Conservation (phyloP, 176 grass and related monocot species). For the Lolium rigidum region DNA sequence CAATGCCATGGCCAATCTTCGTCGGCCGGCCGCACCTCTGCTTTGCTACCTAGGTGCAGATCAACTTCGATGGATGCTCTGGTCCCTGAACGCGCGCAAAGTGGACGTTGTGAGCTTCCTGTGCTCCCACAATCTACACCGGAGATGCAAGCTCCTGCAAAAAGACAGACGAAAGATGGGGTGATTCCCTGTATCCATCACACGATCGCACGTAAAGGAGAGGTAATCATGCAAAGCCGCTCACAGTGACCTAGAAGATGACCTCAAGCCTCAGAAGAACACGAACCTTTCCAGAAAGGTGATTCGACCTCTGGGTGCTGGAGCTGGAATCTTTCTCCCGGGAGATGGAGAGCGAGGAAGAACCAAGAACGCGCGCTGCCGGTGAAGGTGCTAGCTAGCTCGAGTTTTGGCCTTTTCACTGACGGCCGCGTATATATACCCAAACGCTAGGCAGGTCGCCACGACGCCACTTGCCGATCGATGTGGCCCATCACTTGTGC, state of each 20-base stretch:
- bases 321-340: constrained; percentile 13
- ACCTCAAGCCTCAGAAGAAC: neutral
- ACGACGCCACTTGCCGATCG: constrained; percentile 15
- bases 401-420: neutral
- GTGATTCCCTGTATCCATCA: constrained; percentile 31
- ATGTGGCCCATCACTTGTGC: constrained; percentile 1
- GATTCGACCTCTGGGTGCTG: neutral
- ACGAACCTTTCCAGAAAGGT: constrained; percentile 2
- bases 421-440: constrained; percentile 24
- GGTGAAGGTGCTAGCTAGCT: constrained; percentile 36
- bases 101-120: neutral
- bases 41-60: neutral
- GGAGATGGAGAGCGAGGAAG: neutral
- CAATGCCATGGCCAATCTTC: constrained; percentile 21
- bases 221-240: constrained; percentile 26
- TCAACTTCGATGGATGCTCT: constrained; percentile 6
- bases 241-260: neutral
- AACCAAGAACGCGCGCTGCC: constrained; percentile 3
- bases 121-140: too few species aligned
- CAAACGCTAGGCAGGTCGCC: neutral
- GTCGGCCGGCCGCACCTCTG: constrained; percentile 21
- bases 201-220: constrained; percentile 37
- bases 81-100: neutral
- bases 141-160: constrained; percentile 33
- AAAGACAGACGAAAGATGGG: neutral